Conservation (phyloP, 495 filamentous ascomycete genomes). For the Hypoxylon cercidicola region DNA sequence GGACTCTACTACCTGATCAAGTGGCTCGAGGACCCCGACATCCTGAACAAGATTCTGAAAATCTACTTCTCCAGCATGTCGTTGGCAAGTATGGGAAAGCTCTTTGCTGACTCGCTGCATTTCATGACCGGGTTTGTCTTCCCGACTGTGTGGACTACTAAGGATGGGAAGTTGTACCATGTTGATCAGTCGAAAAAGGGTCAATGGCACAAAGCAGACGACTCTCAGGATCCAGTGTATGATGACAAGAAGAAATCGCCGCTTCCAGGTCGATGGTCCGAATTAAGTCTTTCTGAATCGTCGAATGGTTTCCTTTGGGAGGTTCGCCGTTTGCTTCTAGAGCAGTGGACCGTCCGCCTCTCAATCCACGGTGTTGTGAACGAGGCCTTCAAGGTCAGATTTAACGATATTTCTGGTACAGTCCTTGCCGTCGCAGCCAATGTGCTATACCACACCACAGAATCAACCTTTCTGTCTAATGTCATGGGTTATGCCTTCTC, state of each 20-base stretch:
- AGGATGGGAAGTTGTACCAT: conserved; percentile 55
- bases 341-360: conserved; percentile 60
- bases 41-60: conserved; percentile 85
- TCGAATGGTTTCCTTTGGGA: conserved; percentile 52
- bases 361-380: conserved; percentile 51
- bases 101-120: conserved; percentile 73
- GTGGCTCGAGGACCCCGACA: conserved; percentile 80
- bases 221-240: conserved; percentile 33
- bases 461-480: conserved; percentile 82
- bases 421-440: conserved; percentile 68
- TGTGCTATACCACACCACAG: conserved; percentile 74
- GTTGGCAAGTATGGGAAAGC: conserved; percentile 74
- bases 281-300: conserved; percentile 36
- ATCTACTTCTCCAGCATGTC: conserved; percentile 87
- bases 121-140: conserved; percentile 76
- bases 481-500: conserved; percentile 86
- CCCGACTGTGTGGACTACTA: conserved; percentile 67
- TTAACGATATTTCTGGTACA: conserved; percentile 64
- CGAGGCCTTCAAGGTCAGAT: conserved; percentile 49
- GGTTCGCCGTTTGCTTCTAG: conserved; percentile 54
- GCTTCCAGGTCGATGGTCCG: conserved; percentile 55
- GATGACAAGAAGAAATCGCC: conserved; percentile 53
- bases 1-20: conserved; percentile 90
- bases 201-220: conserved; percentile 31
- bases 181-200: conserved; percentile 50